Evolutionary conservation across 805 yeast genomes (phyloP).

Genomic region (Saturnispora serradocipensis): DNA sequence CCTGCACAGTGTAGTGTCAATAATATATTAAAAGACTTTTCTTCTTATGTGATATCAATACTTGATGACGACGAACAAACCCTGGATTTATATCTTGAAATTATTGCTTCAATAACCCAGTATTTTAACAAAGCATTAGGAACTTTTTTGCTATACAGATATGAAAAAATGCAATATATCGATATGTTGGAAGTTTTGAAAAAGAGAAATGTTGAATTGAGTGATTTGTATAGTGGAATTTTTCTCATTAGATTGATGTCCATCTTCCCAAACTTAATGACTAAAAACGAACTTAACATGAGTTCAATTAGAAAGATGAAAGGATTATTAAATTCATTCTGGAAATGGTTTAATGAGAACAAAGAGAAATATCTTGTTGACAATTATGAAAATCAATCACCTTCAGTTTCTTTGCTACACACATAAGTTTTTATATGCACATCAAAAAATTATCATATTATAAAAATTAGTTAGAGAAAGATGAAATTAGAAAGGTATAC

Average conservation of each 20-base stretch:
- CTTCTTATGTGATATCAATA: constrained; percentile 25
- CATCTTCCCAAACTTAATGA: constrained; percentile 72
- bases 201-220: constrained; percentile 13
- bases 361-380: constrained; percentile 29
- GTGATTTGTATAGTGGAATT: constrained; percentile 65
- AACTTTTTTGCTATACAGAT: constrained; percentile 58
- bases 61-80: constrained; percentile 36
- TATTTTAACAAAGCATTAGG: constrained; percentile 74
- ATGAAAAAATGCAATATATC: constrained; percentile 66
- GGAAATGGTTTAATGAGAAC: constrained; percentile 42
- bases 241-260: constrained; percentile 74
- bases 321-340: constrained; percentile 43
- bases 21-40: constrained; percentile 46
- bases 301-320: constrained; percentile 51
- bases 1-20: constrained; percentile 51
- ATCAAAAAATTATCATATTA: neutral
- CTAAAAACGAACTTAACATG: constrained; percentile 74
- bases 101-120: constrained; percentile 55
- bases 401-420: constrained; percentile 20
- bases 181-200: constrained; percentile 31
- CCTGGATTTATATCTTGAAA: constrained; percentile 51
- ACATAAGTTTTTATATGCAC: constrained; percentile 1
- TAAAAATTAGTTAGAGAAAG: neutral
- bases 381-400: constrained; percentile 42
- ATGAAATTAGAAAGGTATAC: neutral